A percentile compares a stretch with the other conserved stretches of the same genome.
Conservation (phyloP, 2,329 filamentous ascomycete species). For the Clonostachys sp. region DNA sequence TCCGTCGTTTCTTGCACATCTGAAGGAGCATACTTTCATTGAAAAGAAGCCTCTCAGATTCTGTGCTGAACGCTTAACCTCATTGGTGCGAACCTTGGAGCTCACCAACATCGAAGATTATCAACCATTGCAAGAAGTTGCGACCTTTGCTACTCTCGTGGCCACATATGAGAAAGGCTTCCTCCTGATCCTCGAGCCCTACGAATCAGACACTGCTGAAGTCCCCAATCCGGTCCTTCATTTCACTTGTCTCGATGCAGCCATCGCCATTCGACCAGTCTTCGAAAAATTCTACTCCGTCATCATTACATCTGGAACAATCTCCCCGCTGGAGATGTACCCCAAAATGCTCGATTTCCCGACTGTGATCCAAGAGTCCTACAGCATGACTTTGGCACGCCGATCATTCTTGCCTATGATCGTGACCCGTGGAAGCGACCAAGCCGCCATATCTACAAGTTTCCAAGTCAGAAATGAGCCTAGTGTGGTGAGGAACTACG, state of each 20-base stretch:
- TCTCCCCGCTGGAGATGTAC: conserved; percentile 97
- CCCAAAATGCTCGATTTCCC: conserved; percentile 96
- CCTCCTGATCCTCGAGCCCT: conserved; percentile 92
- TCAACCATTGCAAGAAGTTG: conserved; percentile 93
- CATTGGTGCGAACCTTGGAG: conserved; percentile 89
- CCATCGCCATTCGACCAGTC: conserved; percentile 95
- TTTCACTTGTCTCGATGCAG: conserved; percentile 93
- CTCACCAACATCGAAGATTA: conserved; percentile 98
- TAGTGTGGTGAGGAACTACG: conserved; percentile 95
- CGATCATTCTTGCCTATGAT: conserved; percentile 98
- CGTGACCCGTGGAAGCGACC: conserved; percentile 90
- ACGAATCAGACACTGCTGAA: conserved; percentile 90
- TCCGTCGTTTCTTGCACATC: conserved; percentile 84
- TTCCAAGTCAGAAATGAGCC: conserved; percentile 96
- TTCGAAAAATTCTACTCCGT: conserved; percentile 97
- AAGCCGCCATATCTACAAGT: conserved; percentile 85
- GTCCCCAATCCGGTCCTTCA: conserved; percentile 97
- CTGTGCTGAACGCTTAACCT: conserved; percentile 91
- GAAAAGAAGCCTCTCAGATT: conserved; percentile 93
- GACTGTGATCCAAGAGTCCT: conserved; percentile 93
- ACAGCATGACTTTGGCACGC: conserved; percentile 91
- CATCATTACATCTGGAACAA: conserved; percentile 96
- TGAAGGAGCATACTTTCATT: conserved; percentile 95
- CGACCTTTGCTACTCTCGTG: conserved; percentile 92
- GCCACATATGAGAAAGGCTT: conserved; percentile 98